Evolutionary conservation across 1,284 basidiomycete species (phyloP).

Genomic region (Ganoderma sinense): DNA sequence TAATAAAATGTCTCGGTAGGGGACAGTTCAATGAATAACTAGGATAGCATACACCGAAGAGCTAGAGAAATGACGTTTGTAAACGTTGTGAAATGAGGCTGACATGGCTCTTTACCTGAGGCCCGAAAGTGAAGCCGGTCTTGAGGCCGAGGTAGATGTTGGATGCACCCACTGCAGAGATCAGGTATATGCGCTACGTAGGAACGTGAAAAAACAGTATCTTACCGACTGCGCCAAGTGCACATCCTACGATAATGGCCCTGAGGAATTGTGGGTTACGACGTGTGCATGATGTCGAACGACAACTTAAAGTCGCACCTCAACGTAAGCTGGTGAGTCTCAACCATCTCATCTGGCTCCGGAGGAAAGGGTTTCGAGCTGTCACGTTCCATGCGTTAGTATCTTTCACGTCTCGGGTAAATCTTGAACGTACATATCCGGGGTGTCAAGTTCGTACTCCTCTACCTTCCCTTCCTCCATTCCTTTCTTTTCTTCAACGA

Average conservation of each 20-base stretch:
- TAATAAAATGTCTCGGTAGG: slow-evolving; percentile 25
- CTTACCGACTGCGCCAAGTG: slow-evolving; percentile 63
- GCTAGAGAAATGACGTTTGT: slow-evolving; percentile 21
- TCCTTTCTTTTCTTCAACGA: slow-evolving; percentile 12
- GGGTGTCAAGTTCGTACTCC: slow-evolving; percentile 14
- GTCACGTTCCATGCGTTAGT: background rate
- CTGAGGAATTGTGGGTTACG: slow-evolving; percentile 34
- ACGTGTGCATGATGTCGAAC: background rate
- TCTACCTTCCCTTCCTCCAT: background rate
- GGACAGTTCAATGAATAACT: slow-evolving; percentile 23
- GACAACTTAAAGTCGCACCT: slow-evolving; percentile 33
- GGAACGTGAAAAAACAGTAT: background rate
- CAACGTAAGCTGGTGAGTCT: slow-evolving; percentile 64
- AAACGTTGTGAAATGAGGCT: background rate
- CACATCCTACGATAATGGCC: slow-evolving; percentile 65
- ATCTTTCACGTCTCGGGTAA: too few species aligned
- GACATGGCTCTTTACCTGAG: slow-evolving; percentile 41
- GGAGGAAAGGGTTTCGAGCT: slow-evolving; percentile 55
- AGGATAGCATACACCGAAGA: slow-evolving; percentile 53
- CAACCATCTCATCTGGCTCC: slow-evolving; percentile 56
- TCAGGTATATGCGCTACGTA: background rate
- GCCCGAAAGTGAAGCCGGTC: slow-evolving; percentile 74
- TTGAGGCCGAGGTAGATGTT: slow-evolving; percentile 71
- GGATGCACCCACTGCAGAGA: slow-evolving; percentile 31
- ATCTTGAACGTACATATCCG: slow-evolving; percentile 10